Percentiles rank a stretch among this genome's conserved stretches.
Conservation (phyloP, 2,329 filamentous ascomycete genomes). For the Fusarium longipes region DNA sequence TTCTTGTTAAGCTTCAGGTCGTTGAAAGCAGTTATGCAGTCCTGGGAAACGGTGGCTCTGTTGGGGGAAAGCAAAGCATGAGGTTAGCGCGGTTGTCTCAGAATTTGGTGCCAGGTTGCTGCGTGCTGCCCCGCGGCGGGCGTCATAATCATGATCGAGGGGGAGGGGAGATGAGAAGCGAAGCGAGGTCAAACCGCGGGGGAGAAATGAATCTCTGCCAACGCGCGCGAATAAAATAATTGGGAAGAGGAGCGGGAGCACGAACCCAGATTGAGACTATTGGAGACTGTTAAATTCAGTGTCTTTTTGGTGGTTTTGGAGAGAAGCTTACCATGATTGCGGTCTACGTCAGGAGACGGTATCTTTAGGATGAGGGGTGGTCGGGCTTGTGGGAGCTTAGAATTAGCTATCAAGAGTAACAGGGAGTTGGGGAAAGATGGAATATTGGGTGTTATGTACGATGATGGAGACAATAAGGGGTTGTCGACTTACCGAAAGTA, state of each 20-base stretch:
- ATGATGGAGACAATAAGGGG: not conserved
- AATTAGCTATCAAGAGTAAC: conserved; percentile 42
- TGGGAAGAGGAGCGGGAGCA: conserved; percentile 33
- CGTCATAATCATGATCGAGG: conserved; percentile 36
- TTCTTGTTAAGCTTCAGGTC: conserved; percentile 85
- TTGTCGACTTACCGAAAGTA: conserved; percentile 33
- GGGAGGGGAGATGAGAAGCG: conserved; percentile 23
- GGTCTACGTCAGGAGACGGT: conserved; percentile 49
- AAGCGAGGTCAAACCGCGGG: conserved; percentile 21
- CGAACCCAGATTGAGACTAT: conserved; percentile 76
- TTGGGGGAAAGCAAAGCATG: conserved; percentile 9
- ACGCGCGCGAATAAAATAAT: conserved; percentile 19
- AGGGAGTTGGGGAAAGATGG: not conserved
- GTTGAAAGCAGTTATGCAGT: conserved; percentile 79
- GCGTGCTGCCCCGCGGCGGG: conserved; percentile 42
- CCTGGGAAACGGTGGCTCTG: conserved; percentile 77
- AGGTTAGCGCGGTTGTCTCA: conserved; percentile 44
- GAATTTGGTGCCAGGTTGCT: conserved; percentile 17
- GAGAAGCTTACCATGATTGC: conserved; percentile 56
- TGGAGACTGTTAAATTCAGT: conserved; percentile 33
- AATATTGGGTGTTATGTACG: not conserved
- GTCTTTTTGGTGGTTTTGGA: conserved; percentile 17
- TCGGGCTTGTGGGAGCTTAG: conserved; percentile 42
- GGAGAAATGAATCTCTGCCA: conserved; percentile 21
- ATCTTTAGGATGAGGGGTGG: conserved; percentile 44